phyloP scores from a whole-genome alignment of 148 eudicot species.

The Rhododendron molle region DNA sequence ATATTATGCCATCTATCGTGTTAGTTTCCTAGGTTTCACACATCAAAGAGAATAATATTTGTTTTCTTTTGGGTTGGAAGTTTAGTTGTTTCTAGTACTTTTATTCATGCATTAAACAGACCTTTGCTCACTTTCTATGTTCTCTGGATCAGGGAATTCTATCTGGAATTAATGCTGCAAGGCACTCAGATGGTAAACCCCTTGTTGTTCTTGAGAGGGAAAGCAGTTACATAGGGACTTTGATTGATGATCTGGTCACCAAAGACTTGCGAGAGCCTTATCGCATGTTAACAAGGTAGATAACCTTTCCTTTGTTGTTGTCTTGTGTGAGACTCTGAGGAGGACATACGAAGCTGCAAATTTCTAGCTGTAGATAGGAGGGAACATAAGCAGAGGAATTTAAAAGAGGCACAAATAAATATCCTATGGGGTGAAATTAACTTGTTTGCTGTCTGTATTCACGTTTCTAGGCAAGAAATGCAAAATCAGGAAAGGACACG shows the following conservation, averaged over 20 bases:
- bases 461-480: not conserved
- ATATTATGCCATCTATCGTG: not conserved
- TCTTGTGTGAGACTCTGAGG: not conserved
- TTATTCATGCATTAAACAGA: not conserved
- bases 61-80: constrained; percentile 5
- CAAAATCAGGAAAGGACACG: not conserved
- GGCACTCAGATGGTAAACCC: constrained; percentile 78
- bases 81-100: not conserved
- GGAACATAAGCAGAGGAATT: not conserved
- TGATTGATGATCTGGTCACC: constrained; percentile 94
- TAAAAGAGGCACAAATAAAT: not conserved
- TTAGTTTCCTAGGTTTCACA: not conserved
- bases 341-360: not conserved
- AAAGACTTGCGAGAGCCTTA: constrained; percentile 99
- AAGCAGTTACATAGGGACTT: constrained; percentile 94
- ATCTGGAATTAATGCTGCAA: constrained; percentile 97
- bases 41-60: not conserved
- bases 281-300: constrained; percentile 93
- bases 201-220: constrained; percentile 92
- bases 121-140: not conserved
- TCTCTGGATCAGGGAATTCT: constrained; percentile 63
- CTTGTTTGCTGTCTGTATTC: not conserved
- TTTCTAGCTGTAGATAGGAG: not conserved
- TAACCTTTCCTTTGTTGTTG: not conserved
- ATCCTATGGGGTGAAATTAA: not conserved